Evolutionary conservation across 2,329 filamentous ascomycete species (phyloP), one percentile per base, ranked within the genome.

Genomic region (Phoma sp.): DNA sequence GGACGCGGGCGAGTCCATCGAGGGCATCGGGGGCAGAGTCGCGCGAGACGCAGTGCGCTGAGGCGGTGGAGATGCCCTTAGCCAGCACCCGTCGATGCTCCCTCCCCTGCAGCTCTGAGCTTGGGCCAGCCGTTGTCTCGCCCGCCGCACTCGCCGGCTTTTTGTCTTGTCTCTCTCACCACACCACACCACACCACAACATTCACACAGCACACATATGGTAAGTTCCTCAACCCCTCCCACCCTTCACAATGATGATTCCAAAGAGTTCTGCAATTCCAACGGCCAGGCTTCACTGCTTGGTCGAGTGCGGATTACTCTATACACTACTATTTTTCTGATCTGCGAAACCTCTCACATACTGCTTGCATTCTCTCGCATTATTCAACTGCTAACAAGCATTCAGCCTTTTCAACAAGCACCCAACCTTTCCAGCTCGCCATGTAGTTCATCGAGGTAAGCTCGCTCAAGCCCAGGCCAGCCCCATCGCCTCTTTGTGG

Each of bases 1-100:
- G 28, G 86, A 88, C 47, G 78, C 83, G 11, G 85, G 83, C 10
- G 84, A 86, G n/a, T 76, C 74, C 71, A 70, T 86, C 57, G 52
- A 26, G 32, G 52, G 45, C 30, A 43, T 34, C 21, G 15, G 37
- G 37, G 37, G 46, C 46, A 34, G 37, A 42, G 37, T 42, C 12
- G 37, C 46, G 29, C 11, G 17, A 17, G 34, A 9, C 23, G 34
- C 34, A 38, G 34, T 30, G 28, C 21, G 42, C 21, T 4, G 38
- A 42, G 14, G 38, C n/a, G 2, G 38, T 40, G 15, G 28, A 46
- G 51, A 34, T 25, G 23, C 23, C 5, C 23, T 25, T 5, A 9
- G 23, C 23, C 23, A 25, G 23, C 23, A 25, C 5, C 23, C 23
- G 23, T 25, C 23, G 23, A 25, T 9, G 23, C 5, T n/a, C n/a